phyloP scores from a whole-genome alignment of 2,329 filamentous ascomycete genomes.

The Ophiosphaerella herpotricha region DNA sequence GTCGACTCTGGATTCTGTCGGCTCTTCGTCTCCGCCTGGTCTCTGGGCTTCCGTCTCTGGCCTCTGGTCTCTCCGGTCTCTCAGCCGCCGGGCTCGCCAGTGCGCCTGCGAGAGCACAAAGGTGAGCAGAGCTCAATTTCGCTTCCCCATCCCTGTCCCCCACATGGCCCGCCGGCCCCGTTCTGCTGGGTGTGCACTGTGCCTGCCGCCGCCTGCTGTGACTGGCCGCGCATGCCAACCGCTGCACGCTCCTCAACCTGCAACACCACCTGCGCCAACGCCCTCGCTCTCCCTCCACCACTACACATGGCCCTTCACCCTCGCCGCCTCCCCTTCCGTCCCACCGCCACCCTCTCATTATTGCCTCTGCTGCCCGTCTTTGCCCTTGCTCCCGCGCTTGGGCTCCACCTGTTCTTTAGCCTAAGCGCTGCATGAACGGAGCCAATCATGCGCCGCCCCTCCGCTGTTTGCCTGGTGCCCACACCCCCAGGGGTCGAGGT shows the following conservation, averaged over 20 bases:
- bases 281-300: constrained; percentile 7
- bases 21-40: no score
- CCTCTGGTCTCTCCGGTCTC: no score
- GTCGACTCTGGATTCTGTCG: no score
- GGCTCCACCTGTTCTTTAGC: constrained; percentile 21
- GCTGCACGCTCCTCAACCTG: constrained; percentile 33
- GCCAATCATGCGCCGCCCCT: constrained; percentile 23
- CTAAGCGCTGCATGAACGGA: constrained; percentile 28
- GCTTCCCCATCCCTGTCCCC: constrained; percentile 39
- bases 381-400: constrained; percentile 7
- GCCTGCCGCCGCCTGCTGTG: constrained; percentile 12
- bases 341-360: not conserved
- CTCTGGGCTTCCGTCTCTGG: no score
- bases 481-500: constrained; percentile 14
- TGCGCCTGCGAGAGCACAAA: constrained; percentile 22
- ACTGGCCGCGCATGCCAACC: constrained; percentile 26
- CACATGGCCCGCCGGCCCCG: constrained; percentile 31
- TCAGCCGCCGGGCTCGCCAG: not conserved
- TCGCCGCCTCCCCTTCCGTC: not conserved
- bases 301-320: not conserved
- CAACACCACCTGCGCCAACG: constrained; percentile 36
- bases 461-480: constrained; percentile 23
- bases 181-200: not conserved
- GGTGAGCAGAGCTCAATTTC: constrained; percentile 41
- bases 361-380: no score